phyloP scores from a whole-genome alignment of 192 early-diverging fungal species.

The Oehlia diaphana region DNA sequence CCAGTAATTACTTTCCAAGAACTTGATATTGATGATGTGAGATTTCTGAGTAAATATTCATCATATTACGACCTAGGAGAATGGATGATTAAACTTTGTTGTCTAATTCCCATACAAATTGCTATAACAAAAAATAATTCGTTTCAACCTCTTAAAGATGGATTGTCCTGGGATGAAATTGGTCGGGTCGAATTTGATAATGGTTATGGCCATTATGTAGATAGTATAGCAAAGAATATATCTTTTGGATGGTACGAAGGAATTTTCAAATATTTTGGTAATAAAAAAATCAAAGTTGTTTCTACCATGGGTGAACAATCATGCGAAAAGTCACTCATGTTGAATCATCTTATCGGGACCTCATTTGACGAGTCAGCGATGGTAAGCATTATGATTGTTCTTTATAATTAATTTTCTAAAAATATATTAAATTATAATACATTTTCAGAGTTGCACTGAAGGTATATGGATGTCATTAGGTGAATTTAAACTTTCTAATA shows the following conservation, averaged over 20 bases:
- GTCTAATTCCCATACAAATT: constrained; percentile 18
- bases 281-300: constrained; percentile 21
- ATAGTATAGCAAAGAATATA: background rate
- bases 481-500: background rate
- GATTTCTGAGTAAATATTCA: background rate
- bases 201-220: background rate
- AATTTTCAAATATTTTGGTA: constrained; percentile 28
- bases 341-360: constrained; percentile 26
- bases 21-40: background rate
- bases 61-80: background rate
- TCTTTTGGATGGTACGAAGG: constrained; percentile 29
- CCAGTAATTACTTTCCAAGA: background rate
- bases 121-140: constrained; percentile 27
- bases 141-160: constrained; percentile 15
- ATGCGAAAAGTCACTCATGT: constrained; percentile 23
- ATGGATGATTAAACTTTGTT: constrained; percentile 21
- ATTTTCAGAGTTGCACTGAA: constrained; percentile 29
- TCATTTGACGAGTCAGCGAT: constrained; percentile 26
- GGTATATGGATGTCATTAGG: constrained; percentile 30
- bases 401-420: background rate
- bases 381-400: background rate
- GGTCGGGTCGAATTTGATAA: background rate
- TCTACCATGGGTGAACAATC: constrained; percentile 31
- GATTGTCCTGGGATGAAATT: constrained; percentile 6
- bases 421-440: background rate